Percentiles rank a stretch among this genome's conserved stretches.
Conservation (phyloP, 2,329 filamentous ascomycete species). For the Phoma sp. region DNA sequence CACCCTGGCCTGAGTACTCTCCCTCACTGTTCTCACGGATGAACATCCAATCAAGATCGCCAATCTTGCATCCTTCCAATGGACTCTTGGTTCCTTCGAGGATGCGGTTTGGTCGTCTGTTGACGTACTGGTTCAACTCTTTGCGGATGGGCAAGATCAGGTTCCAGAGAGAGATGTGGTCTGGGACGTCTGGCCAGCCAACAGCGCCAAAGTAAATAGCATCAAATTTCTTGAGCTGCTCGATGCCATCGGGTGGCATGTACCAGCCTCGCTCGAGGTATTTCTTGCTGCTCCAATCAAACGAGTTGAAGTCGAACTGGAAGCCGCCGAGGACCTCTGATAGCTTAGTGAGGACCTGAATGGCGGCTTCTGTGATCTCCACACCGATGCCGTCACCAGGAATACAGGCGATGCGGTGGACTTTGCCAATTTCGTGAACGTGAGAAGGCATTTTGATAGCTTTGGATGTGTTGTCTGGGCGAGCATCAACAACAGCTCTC, state of each 20-base stretch:
- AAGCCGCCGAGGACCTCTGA: slow-evolving; percentile 54
- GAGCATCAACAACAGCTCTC: neutral
- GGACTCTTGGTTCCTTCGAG: slow-evolving; percentile 52
- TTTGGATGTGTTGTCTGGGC: neutral
- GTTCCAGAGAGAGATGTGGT: slow-evolving; percentile 72
- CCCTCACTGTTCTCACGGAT: slow-evolving; percentile 57
- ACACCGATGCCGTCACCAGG: slow-evolving; percentile 44
- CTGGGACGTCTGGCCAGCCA: slow-evolving; percentile 67
- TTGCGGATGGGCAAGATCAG: slow-evolving; percentile 71
- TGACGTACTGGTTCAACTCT: slow-evolving; percentile 72
- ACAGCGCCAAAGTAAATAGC: slow-evolving; percentile 67
- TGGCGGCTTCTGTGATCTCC: slow-evolving; percentile 39
- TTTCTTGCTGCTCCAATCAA: slow-evolving; percentile 57
- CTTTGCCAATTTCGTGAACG: slow-evolving; percentile 25
- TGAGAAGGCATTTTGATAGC: slow-evolving; percentile 32
- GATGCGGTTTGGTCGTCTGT: slow-evolving; percentile 63
- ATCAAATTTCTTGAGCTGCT: slow-evolving; percentile 59
- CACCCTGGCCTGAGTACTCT: slow-evolving; percentile 57
- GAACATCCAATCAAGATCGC: slow-evolving; percentile 57
- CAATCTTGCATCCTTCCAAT: slow-evolving; percentile 44
- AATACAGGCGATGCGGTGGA: slow-evolving; percentile 46
- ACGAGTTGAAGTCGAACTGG: slow-evolving; percentile 58
- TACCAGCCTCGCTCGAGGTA: slow-evolving; percentile 61
- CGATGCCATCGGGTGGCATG: slow-evolving; percentile 59
- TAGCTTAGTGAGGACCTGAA: slow-evolving; percentile 49